Percentiles rank a stretch among this genome's conserved stretches.
These are phyloP conservation scores for Syzygium syzygioides DNA, from an alignment of 441 rosid species.

Conservation along the genomic window DNA sequence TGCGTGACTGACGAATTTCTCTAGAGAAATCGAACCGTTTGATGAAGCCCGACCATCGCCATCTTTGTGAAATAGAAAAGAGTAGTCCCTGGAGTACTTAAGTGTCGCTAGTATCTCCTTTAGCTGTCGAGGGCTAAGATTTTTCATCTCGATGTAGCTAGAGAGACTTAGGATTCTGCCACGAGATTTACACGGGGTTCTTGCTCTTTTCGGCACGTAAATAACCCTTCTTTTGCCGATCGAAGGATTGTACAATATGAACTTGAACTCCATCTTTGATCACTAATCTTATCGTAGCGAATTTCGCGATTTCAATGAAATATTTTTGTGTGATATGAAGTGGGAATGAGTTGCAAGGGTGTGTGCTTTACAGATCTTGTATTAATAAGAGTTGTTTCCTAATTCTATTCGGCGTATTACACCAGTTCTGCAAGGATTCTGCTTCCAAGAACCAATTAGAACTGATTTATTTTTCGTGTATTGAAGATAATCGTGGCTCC, in stretches of 20 bases:
- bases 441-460: background rate
- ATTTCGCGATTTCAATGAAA: background rate
- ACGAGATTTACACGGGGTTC: background rate
- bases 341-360: background rate
- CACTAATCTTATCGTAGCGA: background rate
- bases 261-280: background rate
- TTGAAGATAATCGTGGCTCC: background rate
- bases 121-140: background rate
- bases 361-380: background rate
- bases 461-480: background rate
- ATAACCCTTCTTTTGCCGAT: background rate
- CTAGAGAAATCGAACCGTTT: background rate
- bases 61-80: background rate
- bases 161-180: background rate
- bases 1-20: background rate
- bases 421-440: background rate
- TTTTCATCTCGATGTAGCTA: background rate
- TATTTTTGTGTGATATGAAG: background rate
- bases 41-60: background rate
- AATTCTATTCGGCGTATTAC: background rate
- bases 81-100: background rate
- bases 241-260: background rate
- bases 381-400: background rate
- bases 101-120: rapidly evolving
- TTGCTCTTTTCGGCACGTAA: background rate